Percentiles rank a stretch among this genome's conserved stretches.
phyloP scores from a whole-genome alignment of 805 yeast genomes.

The Metschnikowia cubensis region DNA sequence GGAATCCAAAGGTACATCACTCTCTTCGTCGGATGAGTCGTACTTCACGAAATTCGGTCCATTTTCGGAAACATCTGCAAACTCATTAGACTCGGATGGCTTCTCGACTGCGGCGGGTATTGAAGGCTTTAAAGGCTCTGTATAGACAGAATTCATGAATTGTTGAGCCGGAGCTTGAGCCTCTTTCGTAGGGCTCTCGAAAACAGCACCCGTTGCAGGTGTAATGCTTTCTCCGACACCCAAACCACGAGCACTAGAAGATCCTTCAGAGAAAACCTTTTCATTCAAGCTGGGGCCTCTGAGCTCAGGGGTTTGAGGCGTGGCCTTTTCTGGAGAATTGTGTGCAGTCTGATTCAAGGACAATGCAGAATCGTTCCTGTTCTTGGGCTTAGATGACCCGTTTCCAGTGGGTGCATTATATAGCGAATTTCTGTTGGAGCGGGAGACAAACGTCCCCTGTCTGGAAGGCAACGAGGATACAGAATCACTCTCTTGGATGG shows the following conservation, averaged over 20 bases:
- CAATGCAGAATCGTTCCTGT: background rate
- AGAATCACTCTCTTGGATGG: slow-evolving; percentile 35
- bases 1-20: slow-evolving; percentile 22
- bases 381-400: background rate
- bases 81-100: background rate
- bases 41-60: slow-evolving; percentile 38
- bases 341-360: background rate
- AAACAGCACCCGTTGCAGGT: background rate
- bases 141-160: background rate
- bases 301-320: background rate
- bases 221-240: background rate
- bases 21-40: slow-evolving; percentile 29
- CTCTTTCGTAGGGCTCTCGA: background rate
- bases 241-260: background rate
- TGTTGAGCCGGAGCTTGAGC: background rate
- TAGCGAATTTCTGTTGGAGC: slow-evolving; percentile 12
- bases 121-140: slow-evolving; percentile 3
- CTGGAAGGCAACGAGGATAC: slow-evolving; percentile 18
- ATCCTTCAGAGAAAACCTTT: background rate
- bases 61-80: background rate
- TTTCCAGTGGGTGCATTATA: slow-evolving; percentile 8
- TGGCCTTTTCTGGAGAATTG: background rate
- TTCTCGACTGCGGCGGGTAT: background rate
- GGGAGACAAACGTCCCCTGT: slow-evolving; percentile 10
- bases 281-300: background rate